Base-by-base conservation (phyloP, 2,329 filamentous ascomycete species). In the Pyricularia sp. region DNA sequence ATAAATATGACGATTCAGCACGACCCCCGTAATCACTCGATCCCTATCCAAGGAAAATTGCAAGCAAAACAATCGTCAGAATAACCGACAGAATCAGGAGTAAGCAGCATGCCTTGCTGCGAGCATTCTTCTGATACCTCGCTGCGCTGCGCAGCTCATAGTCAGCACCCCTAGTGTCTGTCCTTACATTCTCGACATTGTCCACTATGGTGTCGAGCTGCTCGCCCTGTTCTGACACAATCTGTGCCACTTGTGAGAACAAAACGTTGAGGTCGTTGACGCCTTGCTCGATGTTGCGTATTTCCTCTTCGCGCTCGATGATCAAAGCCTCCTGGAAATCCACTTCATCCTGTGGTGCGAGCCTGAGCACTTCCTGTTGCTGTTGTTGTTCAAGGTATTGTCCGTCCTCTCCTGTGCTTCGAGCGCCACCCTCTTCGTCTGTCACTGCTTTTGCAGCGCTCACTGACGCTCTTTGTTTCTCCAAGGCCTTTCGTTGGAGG, bases 301-400 rank as follows among this genome's bases (percentile, higher is more conserved):
- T 99, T 82, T 99, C 95, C 69, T 93, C 89, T 79, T 99, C 95
- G 68, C 96, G 93, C 83, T 99, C 94, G 71, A 96, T 90, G 76
- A 99, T 99, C 70, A 99, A 84, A 20, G 91, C 90, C 74, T 99
- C 95, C 77, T 99, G 95, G 81, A 97, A 99, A 77, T 99, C 94
- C 63, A 99, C 95, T 76, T 99, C 96, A 74, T 93, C 90, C 78
- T 99, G 95, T 31, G 92, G 87, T 0, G 94, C 95, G 10, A 98
- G 85, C 69, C 92, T 92, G 14, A 91, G 83, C 73, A 94, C 87
- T 73, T 95, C 89, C 74, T 94, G 87, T 73, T 91, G 85, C 76
- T 91, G 89, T 72, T 88, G 84, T 64, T 88, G 84, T 69, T 84
- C 82, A 71, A 88, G 85, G 65, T 85, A 83, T 68, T 79, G 80